Percentiles rank a stretch among this genome's conserved stretches.
These are phyloP conservation scores for Peronospora belbahrii DNA, from an alignment of 352 stramenopile genomes.

Conservation along the genomic window DNA sequence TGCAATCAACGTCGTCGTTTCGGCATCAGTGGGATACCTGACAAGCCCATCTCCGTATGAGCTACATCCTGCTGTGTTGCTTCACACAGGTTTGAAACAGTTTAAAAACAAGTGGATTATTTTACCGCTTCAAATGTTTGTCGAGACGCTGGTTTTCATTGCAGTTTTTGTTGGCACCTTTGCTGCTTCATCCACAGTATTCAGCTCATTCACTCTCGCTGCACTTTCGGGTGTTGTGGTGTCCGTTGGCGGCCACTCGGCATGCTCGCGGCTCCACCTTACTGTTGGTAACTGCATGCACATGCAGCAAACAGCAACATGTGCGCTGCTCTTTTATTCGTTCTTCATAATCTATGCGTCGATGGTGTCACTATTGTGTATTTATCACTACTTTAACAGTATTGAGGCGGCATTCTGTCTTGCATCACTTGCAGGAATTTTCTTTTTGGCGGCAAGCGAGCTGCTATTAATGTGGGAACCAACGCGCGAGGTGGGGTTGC, in stretches of 20 bases:
- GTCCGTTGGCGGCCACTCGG: conserved; percentile 59
- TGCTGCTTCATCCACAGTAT: conserved; percentile 55
- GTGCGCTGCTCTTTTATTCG: conserved; percentile 64
- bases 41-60: conserved; percentile 59
- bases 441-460: conserved; percentile 75
- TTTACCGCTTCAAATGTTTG: conserved; percentile 71
- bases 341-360: conserved; percentile 66
- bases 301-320: conserved; percentile 60
- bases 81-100: conserved; percentile 41
- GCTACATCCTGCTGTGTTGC: conserved; percentile 45
- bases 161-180: conserved; percentile 75
- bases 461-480: conserved; percentile 79
- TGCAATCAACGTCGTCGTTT: conserved; percentile 60
- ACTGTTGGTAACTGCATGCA: conserved; percentile 46
- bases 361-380: conserved; percentile 62
- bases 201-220: conserved; percentile 68
- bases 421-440: conserved; percentile 63
- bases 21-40: conserved; percentile 53
- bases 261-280: conserved; percentile 51
- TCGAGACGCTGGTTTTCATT: conserved; percentile 61
- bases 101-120: conserved; percentile 70
- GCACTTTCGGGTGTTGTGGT: conserved; percentile 68
- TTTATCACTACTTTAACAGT: conserved; percentile 81
- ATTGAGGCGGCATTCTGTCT: conserved; percentile 81
- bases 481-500: conserved; percentile 54